Evolutionary conservation across 2,329 filamentous ascomycete genomes (phyloP).

Genomic region (Emmonsia crescens): DNA sequence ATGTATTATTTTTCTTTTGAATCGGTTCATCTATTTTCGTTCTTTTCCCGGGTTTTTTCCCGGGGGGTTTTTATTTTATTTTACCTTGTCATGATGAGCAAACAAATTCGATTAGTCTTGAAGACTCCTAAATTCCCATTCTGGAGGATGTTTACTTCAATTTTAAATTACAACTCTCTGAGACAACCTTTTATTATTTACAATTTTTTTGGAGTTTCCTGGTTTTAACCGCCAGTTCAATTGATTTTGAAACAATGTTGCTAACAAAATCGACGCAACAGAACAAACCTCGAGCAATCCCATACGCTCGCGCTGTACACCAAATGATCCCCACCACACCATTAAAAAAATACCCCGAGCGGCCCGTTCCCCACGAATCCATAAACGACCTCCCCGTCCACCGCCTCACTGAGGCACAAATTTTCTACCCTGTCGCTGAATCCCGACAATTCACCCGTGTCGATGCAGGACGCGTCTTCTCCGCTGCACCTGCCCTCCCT

Average conservation of each 20-base stretch:
- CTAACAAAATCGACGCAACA: constrained; percentile 32
- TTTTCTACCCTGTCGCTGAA: constrained; percentile 55
- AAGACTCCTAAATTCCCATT: constrained; percentile 56
- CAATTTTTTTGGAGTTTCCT: constrained; percentile 3
- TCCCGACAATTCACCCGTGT: constrained; percentile 54
- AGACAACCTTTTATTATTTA: constrained; percentile 25
- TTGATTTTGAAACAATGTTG: constrained; percentile 7
- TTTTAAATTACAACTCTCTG: constrained; percentile 68
- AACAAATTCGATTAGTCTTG: constrained; percentile 94
- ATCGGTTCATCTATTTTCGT: background rate
- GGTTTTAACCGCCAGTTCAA: background rate
- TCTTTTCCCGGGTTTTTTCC: background rate
- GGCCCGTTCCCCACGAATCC: constrained; percentile 43
- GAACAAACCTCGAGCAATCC: constrained; percentile 64
- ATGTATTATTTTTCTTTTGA: constrained; percentile 33
- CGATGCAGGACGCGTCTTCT: constrained; percentile 54
- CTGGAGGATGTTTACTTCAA: constrained; percentile 45
- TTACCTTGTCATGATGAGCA: constrained; percentile 53
- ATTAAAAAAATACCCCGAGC: constrained; percentile 27
- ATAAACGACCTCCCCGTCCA: constrained; percentile 56
- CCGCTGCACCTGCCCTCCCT: constrained; percentile 30
- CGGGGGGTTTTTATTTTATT: constrained; percentile 4
- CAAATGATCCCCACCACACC: constrained; percentile 67
- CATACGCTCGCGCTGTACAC: constrained; percentile 66
- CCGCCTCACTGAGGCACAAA: constrained; percentile 41